Evolutionary conservation across 768 basidiomycete species (phyloP).

Genomic region (Leccinum variicolor): DNA sequence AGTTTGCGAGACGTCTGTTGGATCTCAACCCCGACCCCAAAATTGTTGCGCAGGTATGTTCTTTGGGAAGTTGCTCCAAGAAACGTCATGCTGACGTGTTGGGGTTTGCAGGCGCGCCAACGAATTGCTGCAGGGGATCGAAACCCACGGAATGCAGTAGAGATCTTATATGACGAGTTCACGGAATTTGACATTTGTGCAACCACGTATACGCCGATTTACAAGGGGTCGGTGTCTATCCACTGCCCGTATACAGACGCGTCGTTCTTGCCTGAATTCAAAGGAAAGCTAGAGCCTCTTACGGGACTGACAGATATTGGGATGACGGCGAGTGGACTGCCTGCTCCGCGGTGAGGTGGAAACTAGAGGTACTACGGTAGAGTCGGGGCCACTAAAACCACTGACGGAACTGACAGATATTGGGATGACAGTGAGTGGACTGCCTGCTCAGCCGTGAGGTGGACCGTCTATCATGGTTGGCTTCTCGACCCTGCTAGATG

Average conservation of each 20-base stretch:
- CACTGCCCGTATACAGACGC: constrained; percentile 90
- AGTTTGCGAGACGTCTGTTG: constrained; percentile 84
- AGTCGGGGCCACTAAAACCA: constrained; percentile 49
- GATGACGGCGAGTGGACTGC: constrained; percentile 65
- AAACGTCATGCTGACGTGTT: background rate
- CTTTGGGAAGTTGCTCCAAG: background rate
- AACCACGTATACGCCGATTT: constrained; percentile 88
- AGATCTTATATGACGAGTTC: constrained; percentile 91
- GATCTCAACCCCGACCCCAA: constrained; percentile 89
- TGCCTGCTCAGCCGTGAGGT: constrained; percentile 70
- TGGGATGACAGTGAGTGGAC: constrained; percentile 65
- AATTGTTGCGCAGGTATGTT: constrained; percentile 69
- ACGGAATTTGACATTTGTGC: constrained; percentile 96
- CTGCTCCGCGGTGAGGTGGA: constrained; percentile 60
- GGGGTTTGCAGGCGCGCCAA: constrained; percentile 68
- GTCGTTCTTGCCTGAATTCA: constrained; percentile 81
- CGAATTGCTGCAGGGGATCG: constrained; percentile 91
- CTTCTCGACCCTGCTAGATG: too few relatives aligned
- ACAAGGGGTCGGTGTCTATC: constrained; percentile 81
- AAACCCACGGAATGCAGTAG: constrained; percentile 90
- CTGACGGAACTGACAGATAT: constrained; percentile 76
- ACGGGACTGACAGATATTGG: constrained; percentile 79
- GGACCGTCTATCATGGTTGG: background rate
- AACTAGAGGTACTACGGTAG: constrained; percentile 5
- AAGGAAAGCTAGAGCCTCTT: constrained; percentile 76